Evolutionary conservation across 495 filamentous ascomycete species (phyloP), one percentile per base, ranked within the genome.

Genomic region (Daldinia vernicosa): DNA sequence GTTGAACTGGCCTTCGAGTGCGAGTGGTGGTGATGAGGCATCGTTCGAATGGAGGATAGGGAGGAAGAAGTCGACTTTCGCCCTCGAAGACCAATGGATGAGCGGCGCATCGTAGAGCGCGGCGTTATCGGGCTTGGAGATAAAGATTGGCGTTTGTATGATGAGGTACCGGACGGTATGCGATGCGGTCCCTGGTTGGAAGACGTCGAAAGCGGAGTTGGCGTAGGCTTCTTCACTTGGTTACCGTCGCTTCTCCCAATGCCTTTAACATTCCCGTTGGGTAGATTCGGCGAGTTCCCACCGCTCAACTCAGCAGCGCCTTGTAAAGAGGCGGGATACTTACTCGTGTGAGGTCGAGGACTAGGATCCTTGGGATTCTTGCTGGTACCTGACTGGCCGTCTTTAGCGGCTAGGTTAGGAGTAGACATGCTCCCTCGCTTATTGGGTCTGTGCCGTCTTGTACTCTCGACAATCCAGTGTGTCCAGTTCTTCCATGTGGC

Each of bases 21-120:
- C 27, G 90, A 88, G 75, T 97, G 94, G 57, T 96, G 93, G 74
- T 97, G 94, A 56, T 95, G 93, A 74, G 96, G 95, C 72, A 98
- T 92, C 50, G 92, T 95, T 50, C 95, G 90, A 67, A 98, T 90
- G 0, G 93, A 97, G 15, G 93, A 97, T 22, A 99, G 89, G 9
- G 95, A 98, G 2, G 94, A 97, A 5, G 95, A 98, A 3, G 95
- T 98, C 2, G 95, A 98, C 78, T 97, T 98, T 65, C 95, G 88
- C 32, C 95, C 96, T 43, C 95, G 89, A 19, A 98, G 85, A n/a
- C 83, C 83, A 11, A 71, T 93, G 24, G 86, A 86, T 8, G 87
- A 88, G 24, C 91, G 92, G 32, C 94, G 87, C 70, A 94, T 91
- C 2, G 92, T 94, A 24, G 92, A 91, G 37, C 92, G 89, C 2